Conservation (phyloP, 176 grass and related monocot species). For the Oryza glaberrima region DNA sequence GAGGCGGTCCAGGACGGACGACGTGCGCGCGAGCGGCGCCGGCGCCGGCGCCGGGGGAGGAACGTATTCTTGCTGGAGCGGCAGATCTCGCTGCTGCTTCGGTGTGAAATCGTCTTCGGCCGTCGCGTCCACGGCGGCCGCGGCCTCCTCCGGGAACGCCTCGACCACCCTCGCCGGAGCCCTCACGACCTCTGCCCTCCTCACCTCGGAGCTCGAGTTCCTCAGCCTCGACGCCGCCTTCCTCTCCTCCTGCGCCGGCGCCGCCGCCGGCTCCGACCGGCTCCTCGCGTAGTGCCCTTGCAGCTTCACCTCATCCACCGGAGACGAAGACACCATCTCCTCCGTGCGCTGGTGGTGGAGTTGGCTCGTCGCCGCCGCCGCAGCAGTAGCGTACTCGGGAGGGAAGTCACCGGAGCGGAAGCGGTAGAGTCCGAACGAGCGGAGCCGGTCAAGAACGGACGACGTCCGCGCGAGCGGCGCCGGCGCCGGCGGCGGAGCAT, state of each 20-base stretch:
- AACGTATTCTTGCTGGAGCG: conserved; percentile 33
- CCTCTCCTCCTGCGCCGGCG: conserved; percentile 20
- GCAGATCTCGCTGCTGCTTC: not conserved
- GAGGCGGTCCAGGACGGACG: conserved; percentile 68
- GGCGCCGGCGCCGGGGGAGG: conserved; percentile 24
- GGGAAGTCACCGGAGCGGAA: conserved; percentile 80
- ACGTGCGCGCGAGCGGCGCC: conserved; percentile 44
- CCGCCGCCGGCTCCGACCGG: conserved; percentile 42
- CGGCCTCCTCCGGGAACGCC: conserved; percentile 21
- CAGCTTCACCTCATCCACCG: not conserved
- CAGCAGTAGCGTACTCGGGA: conserved; percentile 16
- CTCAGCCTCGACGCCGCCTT: conserved; percentile 6
- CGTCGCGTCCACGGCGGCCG: conserved; percentile 34
- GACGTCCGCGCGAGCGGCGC: conserved; percentile 52
- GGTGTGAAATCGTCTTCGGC: conserved; percentile 27
- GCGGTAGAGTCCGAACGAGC: conserved; percentile 67
- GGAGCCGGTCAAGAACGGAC: conserved; percentile 62
- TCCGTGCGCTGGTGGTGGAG: not conserved
- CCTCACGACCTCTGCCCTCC: conserved; percentile 4
- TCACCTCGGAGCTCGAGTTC: conserved; percentile 34
- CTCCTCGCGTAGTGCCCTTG: conserved; percentile 43
- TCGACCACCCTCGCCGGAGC: not conserved
- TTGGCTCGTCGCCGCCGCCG: not conserved
- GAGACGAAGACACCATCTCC: not conserved
- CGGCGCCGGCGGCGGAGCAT: conserved; percentile 15